Evolutionary conservation across 306 rosid genomes (phyloP).

Genomic region (Pterocarpus macrocarpus): DNA sequence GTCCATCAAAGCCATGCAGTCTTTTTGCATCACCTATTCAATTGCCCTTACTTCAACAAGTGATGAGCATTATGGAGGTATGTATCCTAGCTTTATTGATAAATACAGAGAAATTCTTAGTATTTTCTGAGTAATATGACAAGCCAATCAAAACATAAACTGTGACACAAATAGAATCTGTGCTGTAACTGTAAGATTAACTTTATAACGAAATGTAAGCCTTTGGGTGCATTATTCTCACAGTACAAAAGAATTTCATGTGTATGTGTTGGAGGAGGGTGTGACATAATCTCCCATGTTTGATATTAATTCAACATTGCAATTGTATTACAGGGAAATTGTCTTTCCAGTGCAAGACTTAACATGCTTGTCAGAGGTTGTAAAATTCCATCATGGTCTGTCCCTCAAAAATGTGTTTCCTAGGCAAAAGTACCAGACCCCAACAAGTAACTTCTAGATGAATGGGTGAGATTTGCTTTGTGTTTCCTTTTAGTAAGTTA

Average conservation of each 20-base stretch:
- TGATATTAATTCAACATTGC: conserved; percentile 18
- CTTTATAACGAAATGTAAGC: too few species aligned
- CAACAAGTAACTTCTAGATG: conserved; percentile 25
- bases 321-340: conserved; percentile 6
- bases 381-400: conserved; percentile 52
- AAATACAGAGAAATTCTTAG: too few species aligned
- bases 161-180: too few species aligned
- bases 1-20: conserved; percentile 36
- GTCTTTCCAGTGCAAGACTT: conserved; percentile 38
- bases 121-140: too few species aligned
- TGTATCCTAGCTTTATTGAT: not conserved
- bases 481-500: conserved; percentile 46
- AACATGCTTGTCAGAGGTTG: conserved; percentile 43
- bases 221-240: too few species aligned
- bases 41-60: not conserved
- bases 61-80: conserved; percentile 8
- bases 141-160: too few species aligned
- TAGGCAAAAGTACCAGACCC: not conserved
- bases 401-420: conserved; percentile 34
- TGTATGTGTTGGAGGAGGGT: not conserved
- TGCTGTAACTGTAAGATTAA: too few species aligned
- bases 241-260: too few species aligned
- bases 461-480: conserved; percentile 51
- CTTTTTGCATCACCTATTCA: conserved; percentile 27
- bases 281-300: not conserved